Evolutionary conservation across 2,329 filamentous ascomycete genomes (phyloP).

Genomic region (Fusarium sp.): DNA sequence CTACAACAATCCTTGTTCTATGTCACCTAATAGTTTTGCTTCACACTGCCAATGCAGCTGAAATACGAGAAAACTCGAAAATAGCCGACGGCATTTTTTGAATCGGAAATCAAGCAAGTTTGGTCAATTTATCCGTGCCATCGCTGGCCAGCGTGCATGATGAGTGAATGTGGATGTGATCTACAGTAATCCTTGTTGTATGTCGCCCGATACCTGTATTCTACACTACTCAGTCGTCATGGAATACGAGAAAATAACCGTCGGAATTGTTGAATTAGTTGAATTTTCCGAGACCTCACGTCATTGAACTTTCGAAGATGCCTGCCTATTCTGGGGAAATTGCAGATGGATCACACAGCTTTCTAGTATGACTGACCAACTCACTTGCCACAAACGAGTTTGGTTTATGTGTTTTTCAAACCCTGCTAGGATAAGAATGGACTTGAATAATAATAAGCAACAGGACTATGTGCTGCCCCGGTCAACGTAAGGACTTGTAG

Average conservation of each 20-base stretch:
- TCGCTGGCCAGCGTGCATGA: rapidly evolving
- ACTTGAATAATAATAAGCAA: too few relatives aligned
- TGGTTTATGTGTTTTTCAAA: too few relatives aligned
- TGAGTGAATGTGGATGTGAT: neutral
- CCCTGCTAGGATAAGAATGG: too few relatives aligned
- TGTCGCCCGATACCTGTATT: rapidly evolving
- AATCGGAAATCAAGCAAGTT: rapidly evolving
- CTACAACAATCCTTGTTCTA: neutral
- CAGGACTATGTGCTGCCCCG: too few relatives aligned
- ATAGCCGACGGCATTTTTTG: neutral
- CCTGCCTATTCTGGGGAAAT: too few relatives aligned
- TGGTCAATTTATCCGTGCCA: neutral
- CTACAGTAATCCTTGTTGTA: neutral
- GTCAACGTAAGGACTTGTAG: too few relatives aligned
- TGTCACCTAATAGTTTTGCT: rapidly evolving
- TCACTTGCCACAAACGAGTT: too few relatives aligned
- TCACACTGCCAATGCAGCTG: too few relatives aligned
- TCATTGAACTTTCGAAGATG: rapidly evolving
- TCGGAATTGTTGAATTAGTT: neutral
- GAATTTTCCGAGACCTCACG: neutral
- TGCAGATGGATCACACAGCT: too few relatives aligned
- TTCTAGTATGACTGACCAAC: too few relatives aligned
- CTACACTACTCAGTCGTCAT: neutral
- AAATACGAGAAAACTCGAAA: neutral
- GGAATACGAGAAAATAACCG: neutral